A percentile compares a stretch with the other conserved stretches of the same genome.
These are phyloP conservation scores for Kodamaea sagamina DNA, from an alignment of 805 yeast genomes.

Conservation along the genomic window DNA sequence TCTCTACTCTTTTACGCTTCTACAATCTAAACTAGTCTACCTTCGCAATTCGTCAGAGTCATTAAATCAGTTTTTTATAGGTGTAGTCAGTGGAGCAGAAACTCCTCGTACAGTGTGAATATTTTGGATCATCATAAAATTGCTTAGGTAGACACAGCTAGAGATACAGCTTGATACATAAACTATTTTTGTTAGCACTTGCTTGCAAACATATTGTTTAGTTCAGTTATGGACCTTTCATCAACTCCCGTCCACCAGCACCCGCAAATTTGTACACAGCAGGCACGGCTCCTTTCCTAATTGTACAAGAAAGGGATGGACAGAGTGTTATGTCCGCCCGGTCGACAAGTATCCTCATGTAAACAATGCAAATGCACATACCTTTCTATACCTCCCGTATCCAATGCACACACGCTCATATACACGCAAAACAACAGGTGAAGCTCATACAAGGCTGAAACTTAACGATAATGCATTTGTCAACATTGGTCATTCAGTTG, in stretches of 20 bases:
- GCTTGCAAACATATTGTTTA: constrained; percentile 4
- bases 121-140: constrained; percentile 45
- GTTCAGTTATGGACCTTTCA: constrained; percentile 51
- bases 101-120: constrained; percentile 62
- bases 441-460: constrained; percentile 65
- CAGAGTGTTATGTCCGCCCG: constrained; percentile 52
- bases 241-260: constrained; percentile 50
- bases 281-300: constrained; percentile 48
- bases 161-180: not conserved
- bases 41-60: constrained; percentile 40
- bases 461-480: constrained; percentile 58
- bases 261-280: constrained; percentile 53
- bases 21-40: constrained; percentile 4
- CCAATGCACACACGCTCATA: constrained; percentile 11
- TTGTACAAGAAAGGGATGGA: constrained; percentile 45
- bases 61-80: constrained; percentile 54
- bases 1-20: not conserved
- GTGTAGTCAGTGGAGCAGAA: constrained; percentile 35
- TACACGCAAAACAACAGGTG: constrained; percentile 9
- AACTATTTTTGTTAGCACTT: constrained; percentile 3
- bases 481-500: constrained; percentile 56
- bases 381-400: constrained; percentile 10
- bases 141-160: not conserved
- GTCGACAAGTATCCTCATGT: constrained; percentile 48
- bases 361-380: constrained; percentile 19